Percentiles rank a stretch among this genome's conserved stretches.
These are phyloP conservation scores for Pythium diclinum DNA, from an alignment of 352 stramenopile genomes.

Conservation along the genomic window DNA sequence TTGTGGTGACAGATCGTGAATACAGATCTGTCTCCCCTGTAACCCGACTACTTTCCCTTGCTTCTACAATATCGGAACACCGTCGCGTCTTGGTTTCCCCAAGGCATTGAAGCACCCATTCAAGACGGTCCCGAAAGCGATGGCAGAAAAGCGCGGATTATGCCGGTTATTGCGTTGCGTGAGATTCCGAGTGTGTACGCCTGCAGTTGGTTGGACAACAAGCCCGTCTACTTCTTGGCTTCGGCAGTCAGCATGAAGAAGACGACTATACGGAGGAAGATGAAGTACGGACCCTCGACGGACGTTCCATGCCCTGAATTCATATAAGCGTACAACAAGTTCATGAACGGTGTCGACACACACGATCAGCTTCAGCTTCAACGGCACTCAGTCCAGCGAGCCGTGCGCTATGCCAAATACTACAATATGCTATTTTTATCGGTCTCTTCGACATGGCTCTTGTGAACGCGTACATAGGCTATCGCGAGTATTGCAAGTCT, in stretches of 20 bases:
- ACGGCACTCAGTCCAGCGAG: background rate
- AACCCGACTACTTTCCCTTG: background rate
- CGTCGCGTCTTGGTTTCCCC: background rate
- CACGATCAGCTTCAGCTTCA: background rate
- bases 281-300: background rate
- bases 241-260: background rate
- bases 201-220: background rate
- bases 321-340: background rate
- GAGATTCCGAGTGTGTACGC: background rate
- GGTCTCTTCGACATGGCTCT: background rate
- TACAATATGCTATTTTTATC: slow-evolving; percentile 1
- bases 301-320: background rate
- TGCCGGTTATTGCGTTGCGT: background rate
- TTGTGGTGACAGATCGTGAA: background rate
- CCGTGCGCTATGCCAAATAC: background rate
- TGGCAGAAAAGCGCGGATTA: background rate
- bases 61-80: background rate
- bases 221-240: background rate
- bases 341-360: background rate
- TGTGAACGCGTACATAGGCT: background rate
- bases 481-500: background rate
- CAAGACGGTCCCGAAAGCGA: background rate
- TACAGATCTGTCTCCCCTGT: background rate
- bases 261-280: background rate
- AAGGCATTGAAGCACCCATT: background rate